Conservation (phyloP, 805 yeast genomes). For the Komagataella mondaviorum region DNA sequence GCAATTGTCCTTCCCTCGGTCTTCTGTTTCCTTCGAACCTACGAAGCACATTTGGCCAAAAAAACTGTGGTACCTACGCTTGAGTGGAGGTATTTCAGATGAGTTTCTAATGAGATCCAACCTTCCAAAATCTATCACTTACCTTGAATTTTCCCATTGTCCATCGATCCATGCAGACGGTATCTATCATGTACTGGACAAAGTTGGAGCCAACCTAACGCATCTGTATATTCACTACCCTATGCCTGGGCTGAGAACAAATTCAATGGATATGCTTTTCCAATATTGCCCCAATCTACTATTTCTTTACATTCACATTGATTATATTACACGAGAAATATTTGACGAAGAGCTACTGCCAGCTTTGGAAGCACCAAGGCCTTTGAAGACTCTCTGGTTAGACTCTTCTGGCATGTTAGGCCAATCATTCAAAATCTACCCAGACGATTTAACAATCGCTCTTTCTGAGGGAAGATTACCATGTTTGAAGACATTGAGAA, state of each 20-base stretch:
- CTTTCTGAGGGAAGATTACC: constrained; percentile 70
- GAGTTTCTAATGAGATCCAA: constrained; percentile 54
- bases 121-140: constrained; percentile 64
- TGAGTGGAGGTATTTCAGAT: constrained; percentile 85
- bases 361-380: constrained; percentile 19
- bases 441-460: constrained; percentile 82
- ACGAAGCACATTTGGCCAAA: constrained; percentile 68
- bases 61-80: constrained; percentile 50
- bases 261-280: constrained; percentile 63
- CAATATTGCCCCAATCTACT: constrained; percentile 62
- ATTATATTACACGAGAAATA: constrained; percentile 47
- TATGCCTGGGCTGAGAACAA: constrained; percentile 63
- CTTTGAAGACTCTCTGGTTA: constrained; percentile 49
- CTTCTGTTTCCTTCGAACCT: constrained; percentile 62
- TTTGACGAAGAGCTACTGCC: constrained; percentile 33
- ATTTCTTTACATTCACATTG: constrained; percentile 60
- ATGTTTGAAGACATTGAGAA: constrained; percentile 41
- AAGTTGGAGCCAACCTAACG: constrained; percentile 53
- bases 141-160: constrained; percentile 76
- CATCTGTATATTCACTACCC: constrained; percentile 70
- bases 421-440: constrained; percentile 69
- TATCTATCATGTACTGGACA: constrained; percentile 42
- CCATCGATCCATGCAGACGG: constrained; percentile 62
- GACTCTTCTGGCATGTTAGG: constrained; percentile 85
- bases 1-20: constrained; percentile 76